These are phyloP conservation scores for Termitomyces sp. DNA, from an alignment of 768 basidiomycete species.

Conservation along the genomic window DNA sequence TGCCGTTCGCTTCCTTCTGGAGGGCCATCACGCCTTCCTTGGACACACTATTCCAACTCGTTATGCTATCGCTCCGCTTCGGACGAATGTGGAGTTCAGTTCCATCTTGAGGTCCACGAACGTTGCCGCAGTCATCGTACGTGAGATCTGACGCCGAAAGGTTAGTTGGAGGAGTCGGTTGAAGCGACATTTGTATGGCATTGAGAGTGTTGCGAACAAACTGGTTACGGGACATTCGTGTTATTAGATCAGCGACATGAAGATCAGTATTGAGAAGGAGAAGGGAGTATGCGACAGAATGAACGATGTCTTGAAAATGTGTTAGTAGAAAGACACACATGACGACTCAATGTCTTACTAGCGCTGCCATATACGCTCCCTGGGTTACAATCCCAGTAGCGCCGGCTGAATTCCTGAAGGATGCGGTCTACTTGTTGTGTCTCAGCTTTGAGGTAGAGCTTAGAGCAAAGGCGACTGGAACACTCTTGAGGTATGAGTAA, in stretches of 20 bases:
- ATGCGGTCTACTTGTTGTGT: conserved; percentile 98
- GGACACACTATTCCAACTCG: conserved; percentile 80
- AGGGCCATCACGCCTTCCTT: conserved; percentile 46
- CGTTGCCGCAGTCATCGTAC: conserved; percentile 60
- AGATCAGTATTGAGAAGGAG: conserved; percentile 95
- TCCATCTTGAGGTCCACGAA: conserved; percentile 53
- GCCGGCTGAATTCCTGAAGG: conserved; percentile 82
- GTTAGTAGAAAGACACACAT: conserved; percentile 4
- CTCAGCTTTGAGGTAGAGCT: conserved; percentile 91
- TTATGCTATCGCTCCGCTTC: conserved; percentile 79
- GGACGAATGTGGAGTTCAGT: conserved; percentile 50
- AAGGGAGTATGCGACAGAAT: conserved; percentile 89
- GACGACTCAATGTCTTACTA: conserved; percentile 46
- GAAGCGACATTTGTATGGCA: conserved; percentile 77
- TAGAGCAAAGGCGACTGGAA: conserved; percentile 77
- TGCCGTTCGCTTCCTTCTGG: conserved; percentile 46
- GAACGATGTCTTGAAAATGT: conserved; percentile 70
- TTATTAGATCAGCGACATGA: conserved; percentile 86
- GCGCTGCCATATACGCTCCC: conserved; percentile 75
- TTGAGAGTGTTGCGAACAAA: conserved; percentile 91
- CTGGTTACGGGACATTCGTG: conserved; percentile 87
- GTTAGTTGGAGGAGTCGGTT: conserved; percentile 42
- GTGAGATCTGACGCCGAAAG: conserved; percentile 59
- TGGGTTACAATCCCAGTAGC: conserved; percentile 92
- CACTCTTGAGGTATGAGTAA: neutral